phyloP scores from a whole-genome alignment of 2,329 filamentous ascomycete species.

The Exophiala xenobiotica region DNA sequence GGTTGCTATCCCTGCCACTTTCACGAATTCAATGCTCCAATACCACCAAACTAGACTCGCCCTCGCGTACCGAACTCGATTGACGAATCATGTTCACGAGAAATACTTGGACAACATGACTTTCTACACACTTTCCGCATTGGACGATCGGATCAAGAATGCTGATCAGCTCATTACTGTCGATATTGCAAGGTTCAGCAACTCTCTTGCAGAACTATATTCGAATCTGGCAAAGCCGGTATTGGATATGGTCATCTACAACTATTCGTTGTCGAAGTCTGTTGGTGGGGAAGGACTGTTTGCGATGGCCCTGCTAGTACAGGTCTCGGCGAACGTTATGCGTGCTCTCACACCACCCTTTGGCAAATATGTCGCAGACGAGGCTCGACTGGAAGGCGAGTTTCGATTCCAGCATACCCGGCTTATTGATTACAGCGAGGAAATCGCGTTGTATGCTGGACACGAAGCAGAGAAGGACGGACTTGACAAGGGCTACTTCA shows the following conservation, averaged over 20 bases:
- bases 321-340: constrained; percentile 91
- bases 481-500: constrained; percentile 97
- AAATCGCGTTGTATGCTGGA: constrained; percentile 86
- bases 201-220: constrained; percentile 90
- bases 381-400: constrained; percentile 90
- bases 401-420: constrained; percentile 94
- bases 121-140: constrained; percentile 91
- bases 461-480: constrained; percentile 95
- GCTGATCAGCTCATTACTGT: constrained; percentile 96
- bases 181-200: constrained; percentile 94
- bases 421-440: constrained; percentile 93
- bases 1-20: constrained; percentile 91
- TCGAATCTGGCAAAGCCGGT: constrained; percentile 94
- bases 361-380: constrained; percentile 95
- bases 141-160: constrained; percentile 98
- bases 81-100: constrained; percentile 94
- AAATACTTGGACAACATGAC: constrained; percentile 97
- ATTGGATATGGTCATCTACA: constrained; percentile 95
- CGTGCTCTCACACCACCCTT: constrained; percentile 92
- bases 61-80: constrained; percentile 83
- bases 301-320: constrained; percentile 90
- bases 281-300: constrained; percentile 96
- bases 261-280: constrained; percentile 85
- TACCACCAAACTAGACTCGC: constrained; percentile 96
- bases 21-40: constrained; percentile 98